phyloP scores from a whole-genome alignment of 345 rosid species.

The Physaria fendleri region DNA sequence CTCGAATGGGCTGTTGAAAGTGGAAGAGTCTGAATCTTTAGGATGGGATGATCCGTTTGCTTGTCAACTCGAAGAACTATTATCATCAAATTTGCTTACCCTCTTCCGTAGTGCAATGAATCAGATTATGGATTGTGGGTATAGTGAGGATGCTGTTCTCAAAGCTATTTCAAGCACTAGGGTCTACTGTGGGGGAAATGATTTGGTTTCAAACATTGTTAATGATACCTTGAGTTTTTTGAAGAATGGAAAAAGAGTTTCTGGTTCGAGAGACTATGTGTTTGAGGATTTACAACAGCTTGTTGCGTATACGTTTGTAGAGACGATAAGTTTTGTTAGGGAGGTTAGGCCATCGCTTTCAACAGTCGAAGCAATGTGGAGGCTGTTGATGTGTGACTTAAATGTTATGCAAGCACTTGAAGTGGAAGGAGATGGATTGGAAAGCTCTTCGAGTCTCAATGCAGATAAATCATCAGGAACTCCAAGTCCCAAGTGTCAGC shows the following conservation, averaged over 20 bases:
- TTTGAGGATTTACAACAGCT: constrained; percentile 45
- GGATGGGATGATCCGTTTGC: constrained; percentile 87
- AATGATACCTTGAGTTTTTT: constrained; percentile 65
- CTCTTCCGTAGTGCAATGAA: constrained; percentile 39
- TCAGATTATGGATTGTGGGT: constrained; percentile 40
- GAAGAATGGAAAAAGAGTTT: constrained; percentile 48
- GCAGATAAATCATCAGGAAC: constrained; percentile 36
- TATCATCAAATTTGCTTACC: constrained; percentile 24
- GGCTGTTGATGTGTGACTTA: constrained; percentile 88
- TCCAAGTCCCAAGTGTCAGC: constrained; percentile 37
- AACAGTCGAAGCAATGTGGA: constrained; percentile 98
- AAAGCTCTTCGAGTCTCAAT: constrained; percentile 31
- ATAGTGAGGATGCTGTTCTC: constrained; percentile 34
- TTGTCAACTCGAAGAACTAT: constrained; percentile 66
- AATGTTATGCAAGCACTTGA: constrained; percentile 94
- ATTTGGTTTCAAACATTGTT: constrained; percentile 37
- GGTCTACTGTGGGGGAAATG: constrained; percentile 38
- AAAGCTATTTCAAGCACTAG: constrained; percentile 40
- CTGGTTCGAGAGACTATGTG: constrained; percentile 28
- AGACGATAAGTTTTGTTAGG: constrained; percentile 71
- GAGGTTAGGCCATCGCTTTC: constrained; percentile 85
- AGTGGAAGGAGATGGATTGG: constrained; percentile 60
- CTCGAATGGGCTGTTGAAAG: background rate
- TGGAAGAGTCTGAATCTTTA: constrained; percentile 42
- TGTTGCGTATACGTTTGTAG: constrained; percentile 75